phyloP scores from a whole-genome alignment of 2,329 filamentous ascomycete species.

The Talaromyces sp. region DNA sequence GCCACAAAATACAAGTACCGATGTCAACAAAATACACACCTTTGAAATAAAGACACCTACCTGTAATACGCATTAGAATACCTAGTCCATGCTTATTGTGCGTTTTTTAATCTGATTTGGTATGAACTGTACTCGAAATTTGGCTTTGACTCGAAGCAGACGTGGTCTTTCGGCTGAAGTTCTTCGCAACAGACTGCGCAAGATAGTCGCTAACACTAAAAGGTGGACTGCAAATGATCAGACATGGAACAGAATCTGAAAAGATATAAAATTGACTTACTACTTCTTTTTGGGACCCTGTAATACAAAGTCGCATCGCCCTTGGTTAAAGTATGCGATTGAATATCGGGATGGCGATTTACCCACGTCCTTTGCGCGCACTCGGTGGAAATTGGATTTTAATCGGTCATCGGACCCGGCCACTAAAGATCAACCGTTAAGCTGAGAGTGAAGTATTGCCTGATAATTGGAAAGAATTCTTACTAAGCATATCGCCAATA shows the following conservation, averaged over 20 bases:
- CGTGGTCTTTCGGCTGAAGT: not conserved
- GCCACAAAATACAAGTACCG: too few species aligned
- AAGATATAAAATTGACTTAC: not conserved
- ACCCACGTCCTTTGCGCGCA: conserved; percentile 8
- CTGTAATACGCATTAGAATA: too few species aligned
- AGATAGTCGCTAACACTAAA: not conserved
- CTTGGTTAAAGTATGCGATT: conserved; percentile 10
- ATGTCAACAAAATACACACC: too few species aligned
- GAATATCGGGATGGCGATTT: conserved; percentile 4
- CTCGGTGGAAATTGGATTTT: conserved; percentile 10
- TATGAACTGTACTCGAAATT: too few species aligned
- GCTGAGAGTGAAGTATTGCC: not conserved
- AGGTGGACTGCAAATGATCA: not conserved
- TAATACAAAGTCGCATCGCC: not conserved
- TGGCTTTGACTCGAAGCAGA: not conserved
- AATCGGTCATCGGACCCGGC: conserved; percentile 10
- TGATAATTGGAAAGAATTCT: not conserved
- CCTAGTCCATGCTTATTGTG: too few species aligned
- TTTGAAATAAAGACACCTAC: too few species aligned
- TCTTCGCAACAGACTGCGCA: not conserved
- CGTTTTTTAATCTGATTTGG: too few species aligned
- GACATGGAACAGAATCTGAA: not conserved
- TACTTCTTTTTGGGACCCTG: conserved; percentile 6
- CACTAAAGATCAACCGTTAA: not conserved
- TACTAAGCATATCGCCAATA: conserved; percentile 22